Conservation (phyloP, 805 yeast species). For the Wickerhamiella qilinensis region DNA sequence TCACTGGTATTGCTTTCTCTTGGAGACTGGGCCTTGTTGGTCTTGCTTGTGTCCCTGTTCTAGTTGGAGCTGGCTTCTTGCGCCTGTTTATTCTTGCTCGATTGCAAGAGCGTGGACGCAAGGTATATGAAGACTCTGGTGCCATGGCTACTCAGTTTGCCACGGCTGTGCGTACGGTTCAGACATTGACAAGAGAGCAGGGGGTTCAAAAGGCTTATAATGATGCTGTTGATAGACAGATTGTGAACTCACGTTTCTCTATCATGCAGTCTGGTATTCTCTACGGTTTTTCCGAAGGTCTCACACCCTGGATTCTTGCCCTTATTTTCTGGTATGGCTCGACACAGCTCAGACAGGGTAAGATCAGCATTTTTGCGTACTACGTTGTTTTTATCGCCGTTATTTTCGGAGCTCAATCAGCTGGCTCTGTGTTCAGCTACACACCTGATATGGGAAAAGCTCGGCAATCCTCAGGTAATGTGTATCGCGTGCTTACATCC, state of each 20-base stretch:
- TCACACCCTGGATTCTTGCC: constrained; percentile 26
- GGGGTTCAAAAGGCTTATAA: constrained; percentile 22
- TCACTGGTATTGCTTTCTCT: constrained; percentile 24
- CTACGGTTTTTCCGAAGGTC: constrained; percentile 25
- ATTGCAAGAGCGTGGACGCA: constrained; percentile 24
- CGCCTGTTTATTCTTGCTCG: constrained; percentile 21
- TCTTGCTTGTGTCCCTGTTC: constrained; percentile 23
- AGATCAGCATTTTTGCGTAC: constrained; percentile 21
- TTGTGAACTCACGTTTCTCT: constrained; percentile 17
- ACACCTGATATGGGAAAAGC: constrained; percentile 31
- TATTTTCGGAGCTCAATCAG: constrained; percentile 28
- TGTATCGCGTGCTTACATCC: constrained; percentile 20
- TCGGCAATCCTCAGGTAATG: constrained; percentile 21
- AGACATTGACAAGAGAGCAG: constrained; percentile 26
- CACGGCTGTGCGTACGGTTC: constrained; percentile 26
- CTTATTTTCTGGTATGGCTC: constrained; percentile 30
- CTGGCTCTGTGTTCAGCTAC: constrained; percentile 28
- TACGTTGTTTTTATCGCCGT: constrained; percentile 25
- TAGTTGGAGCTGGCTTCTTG: constrained; percentile 26
- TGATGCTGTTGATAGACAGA: constrained; percentile 18
- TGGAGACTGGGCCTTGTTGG: constrained; percentile 28
- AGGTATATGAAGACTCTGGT: constrained; percentile 25
- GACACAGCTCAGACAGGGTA: constrained; percentile 20
- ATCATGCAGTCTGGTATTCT: constrained; percentile 21
- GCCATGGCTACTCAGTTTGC: constrained; percentile 26